Conservation (phyloP, 257 asterid genomes). For the Nicotiana otophora region DNA sequence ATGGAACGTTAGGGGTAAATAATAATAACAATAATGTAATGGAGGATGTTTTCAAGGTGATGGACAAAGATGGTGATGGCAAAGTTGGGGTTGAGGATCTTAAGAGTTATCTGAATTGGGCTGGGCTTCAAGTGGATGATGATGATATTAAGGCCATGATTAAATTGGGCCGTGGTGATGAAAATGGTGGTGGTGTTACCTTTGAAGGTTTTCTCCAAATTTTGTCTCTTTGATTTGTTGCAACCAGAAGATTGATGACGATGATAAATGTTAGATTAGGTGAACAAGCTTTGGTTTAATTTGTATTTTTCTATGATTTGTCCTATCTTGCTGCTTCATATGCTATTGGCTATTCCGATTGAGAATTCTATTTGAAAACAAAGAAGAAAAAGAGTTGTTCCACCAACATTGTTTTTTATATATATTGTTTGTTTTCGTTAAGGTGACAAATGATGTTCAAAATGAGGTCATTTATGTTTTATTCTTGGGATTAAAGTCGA, state of each 20-base stretch:
- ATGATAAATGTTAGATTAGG: background rate
- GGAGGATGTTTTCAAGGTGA: conserved; percentile 73
- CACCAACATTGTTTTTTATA: no score
- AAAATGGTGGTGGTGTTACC: conserved; percentile 58
- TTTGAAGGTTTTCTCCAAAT: conserved; percentile 58
- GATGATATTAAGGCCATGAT: conserved; percentile 91
- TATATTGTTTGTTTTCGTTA: no score
- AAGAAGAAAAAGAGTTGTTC: no score
- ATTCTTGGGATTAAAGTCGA: no score
- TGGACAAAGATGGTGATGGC: conserved; percentile 96
- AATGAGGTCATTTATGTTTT: no score
- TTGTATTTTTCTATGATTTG: background rate
- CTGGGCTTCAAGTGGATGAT: conserved; percentile 60
- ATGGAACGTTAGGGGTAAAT: no score
- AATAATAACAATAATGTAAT: conserved; percentile 23
- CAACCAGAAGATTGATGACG: background rate
- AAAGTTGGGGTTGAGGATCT: conserved; percentile 67
- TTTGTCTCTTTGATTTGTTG: conserved; percentile 37
- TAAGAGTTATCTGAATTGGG: conserved; percentile 49
- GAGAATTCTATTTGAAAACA: no score
- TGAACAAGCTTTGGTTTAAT: background rate
- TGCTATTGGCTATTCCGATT: background rate
- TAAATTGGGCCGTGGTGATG: conserved; percentile 57
- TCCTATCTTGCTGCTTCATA: background rate
- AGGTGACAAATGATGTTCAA: no score